Evolutionary conservation across 2,329 filamentous ascomycete species (phyloP), one percentile per base, ranked within the genome.

Genomic region (Fusarium sp.): DNA sequence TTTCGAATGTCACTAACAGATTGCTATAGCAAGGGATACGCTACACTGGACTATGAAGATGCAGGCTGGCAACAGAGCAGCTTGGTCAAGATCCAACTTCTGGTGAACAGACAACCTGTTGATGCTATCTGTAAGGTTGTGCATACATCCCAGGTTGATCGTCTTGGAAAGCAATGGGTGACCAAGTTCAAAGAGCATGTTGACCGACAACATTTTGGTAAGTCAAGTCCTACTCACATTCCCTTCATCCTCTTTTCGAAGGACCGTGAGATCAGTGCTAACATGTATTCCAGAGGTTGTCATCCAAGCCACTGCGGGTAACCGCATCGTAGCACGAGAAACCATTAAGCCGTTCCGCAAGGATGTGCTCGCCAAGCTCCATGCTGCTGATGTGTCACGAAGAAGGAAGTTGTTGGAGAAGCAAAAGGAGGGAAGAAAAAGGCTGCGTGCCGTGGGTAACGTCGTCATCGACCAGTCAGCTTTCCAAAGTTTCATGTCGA

Each of bases 171-270:
- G 49, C 86, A 90, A 60, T 99, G 96, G 96, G 95, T 98, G 8
- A 90, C 88, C 43, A 97, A 97, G 80, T 98, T 99, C 85, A 98
- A 97, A 78, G 91, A 98, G 79, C 95, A 98, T 75, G 95, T 99
- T 22, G 93, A 97, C 76, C 86, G 96, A 20, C 96, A 99, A 80
- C 96, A 98, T 90, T 99, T 97, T 78, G 84, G 84, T 85, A 71
- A 55, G 81, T 70, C 61, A 1, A 24, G 15, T 3, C 25, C 12
- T 18, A 27, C 29, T 22, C 18, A 13, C 3, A 3, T 29, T 7
- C 1, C 6, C 4, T 24, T 8, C 4, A 15, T 49, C 6, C 6
- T 43, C 1, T 30, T 16, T 8, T 10, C 49, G 43, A 30, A 6
- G 20, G 12, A 38, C 9, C 3, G 18, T 9, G 5, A n/a, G 41